These are phyloP conservation scores for Trypanosoma melophagium DNA, from an alignment of 208 protist genomes.

Conservation along the genomic window DNA sequence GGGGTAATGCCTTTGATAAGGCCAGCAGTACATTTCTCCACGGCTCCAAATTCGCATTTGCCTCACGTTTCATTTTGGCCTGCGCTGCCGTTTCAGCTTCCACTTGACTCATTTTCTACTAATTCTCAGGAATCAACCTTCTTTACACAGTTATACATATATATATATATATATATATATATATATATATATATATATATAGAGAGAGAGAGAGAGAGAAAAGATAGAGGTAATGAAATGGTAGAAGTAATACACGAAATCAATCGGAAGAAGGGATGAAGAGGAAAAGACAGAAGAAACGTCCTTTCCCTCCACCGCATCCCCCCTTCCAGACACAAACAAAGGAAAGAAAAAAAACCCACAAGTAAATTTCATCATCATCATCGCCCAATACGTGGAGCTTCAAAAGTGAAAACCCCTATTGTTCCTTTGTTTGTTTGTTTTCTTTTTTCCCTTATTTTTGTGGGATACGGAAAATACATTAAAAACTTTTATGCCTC, in stretches of 20 bases:
- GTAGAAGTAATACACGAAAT: not conserved
- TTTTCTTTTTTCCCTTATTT: too few relatives aligned
- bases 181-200: not conserved
- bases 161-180: too few relatives aligned
- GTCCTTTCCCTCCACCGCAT: not conserved
- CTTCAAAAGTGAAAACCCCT: too few relatives aligned
- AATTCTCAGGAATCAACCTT: too few relatives aligned
- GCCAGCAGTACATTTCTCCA: constrained; percentile 15
- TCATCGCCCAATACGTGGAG: too few relatives aligned
- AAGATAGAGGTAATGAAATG: not conserved
- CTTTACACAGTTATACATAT: too few relatives aligned
- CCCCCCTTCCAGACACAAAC: not conserved
- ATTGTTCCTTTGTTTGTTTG: too few relatives aligned
- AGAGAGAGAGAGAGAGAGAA: not conserved
- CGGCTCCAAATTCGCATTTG: constrained; percentile 18
- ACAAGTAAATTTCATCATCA: too few relatives aligned
- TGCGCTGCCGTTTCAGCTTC: constrained; percentile 24
- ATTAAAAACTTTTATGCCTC: too few relatives aligned
- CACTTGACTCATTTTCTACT: too few relatives aligned
- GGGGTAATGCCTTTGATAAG: constrained; percentile 33
- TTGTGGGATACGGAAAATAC: too few relatives aligned
- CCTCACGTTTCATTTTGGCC: constrained; percentile 17
- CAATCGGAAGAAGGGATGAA: not conserved
- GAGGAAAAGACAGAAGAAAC: not conserved
- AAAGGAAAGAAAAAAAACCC: constrained; percentile 18